These are phyloP conservation scores for Microascus cirrosus DNA, from an alignment of 2,329 filamentous ascomycete genomes.

Conservation along the genomic window DNA sequence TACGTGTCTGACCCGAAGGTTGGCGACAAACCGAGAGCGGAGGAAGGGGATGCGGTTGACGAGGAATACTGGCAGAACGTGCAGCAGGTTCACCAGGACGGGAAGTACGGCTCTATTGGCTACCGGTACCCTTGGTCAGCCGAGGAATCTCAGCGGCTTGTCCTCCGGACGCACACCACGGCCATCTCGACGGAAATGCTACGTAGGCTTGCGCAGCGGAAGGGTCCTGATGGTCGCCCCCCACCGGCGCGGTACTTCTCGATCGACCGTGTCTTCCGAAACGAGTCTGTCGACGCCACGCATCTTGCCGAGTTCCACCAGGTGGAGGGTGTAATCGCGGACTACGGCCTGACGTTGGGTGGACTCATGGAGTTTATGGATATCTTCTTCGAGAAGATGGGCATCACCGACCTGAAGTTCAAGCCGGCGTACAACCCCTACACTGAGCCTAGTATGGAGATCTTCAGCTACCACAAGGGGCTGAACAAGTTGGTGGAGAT, in stretches of 20 bases:
- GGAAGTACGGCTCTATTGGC: conserved; percentile 89
- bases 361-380: conserved; percentile 90
- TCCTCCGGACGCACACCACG: conserved; percentile 93
- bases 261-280: conserved; percentile 96
- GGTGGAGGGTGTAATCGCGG: conserved; percentile 95
- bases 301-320: conserved; percentile 98
- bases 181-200: conserved; percentile 85
- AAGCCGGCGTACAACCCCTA: conserved; percentile 96
- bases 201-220: conserved; percentile 74
- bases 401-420: conserved; percentile 74
- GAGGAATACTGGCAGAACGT: conserved; percentile 83
- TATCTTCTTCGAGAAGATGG: conserved; percentile 94
- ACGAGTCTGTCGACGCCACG: conserved; percentile 93
- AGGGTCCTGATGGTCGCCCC: conserved; percentile 56
- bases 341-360: conserved; percentile 85
- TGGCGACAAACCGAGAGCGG: conserved; percentile 57
- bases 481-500: conserved; percentile 91
- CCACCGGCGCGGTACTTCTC: conserved; percentile 87
- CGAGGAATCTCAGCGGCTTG: conserved; percentile 75
- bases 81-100: conserved; percentile 74
- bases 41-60: conserved; percentile 55
- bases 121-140: conserved; percentile 92
- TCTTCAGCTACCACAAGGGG: conserved; percentile 89
- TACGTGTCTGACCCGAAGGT: conserved; percentile 83
- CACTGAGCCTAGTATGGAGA: conserved; percentile 95